Evolutionary conservation across 1,139 yeast genomes (phyloP).

Genomic region (Blastobotrys petasosporus): DNA sequence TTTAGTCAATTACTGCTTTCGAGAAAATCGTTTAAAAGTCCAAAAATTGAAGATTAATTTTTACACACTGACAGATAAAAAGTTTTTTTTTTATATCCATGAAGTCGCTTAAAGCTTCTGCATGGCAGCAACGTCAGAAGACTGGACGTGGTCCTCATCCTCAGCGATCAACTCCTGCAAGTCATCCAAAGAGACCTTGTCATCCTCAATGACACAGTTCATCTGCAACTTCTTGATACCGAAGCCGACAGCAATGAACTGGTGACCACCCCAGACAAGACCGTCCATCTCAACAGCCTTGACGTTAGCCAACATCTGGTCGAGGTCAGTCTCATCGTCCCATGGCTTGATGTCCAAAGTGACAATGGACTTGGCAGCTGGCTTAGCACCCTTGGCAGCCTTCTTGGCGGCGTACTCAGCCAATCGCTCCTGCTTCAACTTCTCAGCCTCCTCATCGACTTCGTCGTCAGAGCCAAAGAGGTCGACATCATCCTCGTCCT

Average conservation of each 20-base stretch:
- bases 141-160: slow-evolving; percentile 98
- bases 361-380: slow-evolving; percentile 97
- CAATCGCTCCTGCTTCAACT: slow-evolving; percentile 91
- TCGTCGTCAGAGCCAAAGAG: slow-evolving; percentile 92
- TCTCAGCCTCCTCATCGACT: slow-evolving; percentile 95
- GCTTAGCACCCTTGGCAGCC: slow-evolving; percentile 95
- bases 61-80: no score
- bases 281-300: slow-evolving; percentile 84
- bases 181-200: slow-evolving; percentile 85
- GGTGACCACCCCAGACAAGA: slow-evolving; percentile 97
- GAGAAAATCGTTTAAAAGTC: no score
- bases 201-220: slow-evolving; percentile 97
- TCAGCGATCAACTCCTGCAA: slow-evolving; percentile 82
- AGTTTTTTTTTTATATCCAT: no score
- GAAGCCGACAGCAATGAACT: slow-evolving; percentile 95
- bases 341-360: slow-evolving; percentile 98
- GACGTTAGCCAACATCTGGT: slow-evolving; percentile 78
- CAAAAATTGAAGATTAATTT: no score
- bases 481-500: slow-evolving; percentile 86
- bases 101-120: slow-evolving; percentile 67
- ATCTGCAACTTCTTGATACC: slow-evolving; percentile 99
- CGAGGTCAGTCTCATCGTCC: slow-evolving; percentile 98
- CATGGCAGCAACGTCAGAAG: slow-evolving; percentile 98
- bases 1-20: no score
- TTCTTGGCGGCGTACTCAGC: slow-evolving; percentile 97